Evolutionary conservation across 2,329 filamentous ascomycete species (phyloP), one percentile per base, ranked within the genome.

Genomic region (Xylaria sp.): DNA sequence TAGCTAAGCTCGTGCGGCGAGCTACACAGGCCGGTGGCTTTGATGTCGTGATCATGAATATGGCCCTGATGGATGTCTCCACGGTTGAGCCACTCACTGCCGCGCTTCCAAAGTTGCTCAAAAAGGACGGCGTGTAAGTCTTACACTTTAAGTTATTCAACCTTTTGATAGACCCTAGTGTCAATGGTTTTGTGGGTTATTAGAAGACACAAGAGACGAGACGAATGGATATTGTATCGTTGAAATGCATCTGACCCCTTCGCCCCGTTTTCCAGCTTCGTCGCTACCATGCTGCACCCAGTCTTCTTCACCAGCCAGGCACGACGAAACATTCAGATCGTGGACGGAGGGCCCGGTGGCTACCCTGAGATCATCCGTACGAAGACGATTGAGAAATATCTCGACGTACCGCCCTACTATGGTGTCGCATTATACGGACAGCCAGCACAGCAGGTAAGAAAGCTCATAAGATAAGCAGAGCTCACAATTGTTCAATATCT

Each of bases 51-150:
- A 23, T 68, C 12, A 62, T 68, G 43, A 68, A 68, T 20, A 68
- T 68, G 66, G 66, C 66, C n/a, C 57, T 68, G n/a, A 68, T 68
- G 66, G 66, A 68, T 41, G 7, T 68, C 51, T 58, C 57, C 6
- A 68, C 66, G 2, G 62, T 68, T 46, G 62, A 62, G 46, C 66
- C 66, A 10, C 62, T 68, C 2, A 62, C 66, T n/a, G 52, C 43
- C n/a, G 62, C 57, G 36, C 62, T 68, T n/a, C 66, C 66, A 5
- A 68, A 62, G 7, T 28, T 68, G 18, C 62, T 68, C 6, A 65
- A 62, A 23, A 68, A 68, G 57, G 36, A 46, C 25, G 66, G 66
- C 57, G 49, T 68, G 66, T 68, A 68, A 65, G 66, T 68, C 20
- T 28, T 4, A 3, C 15, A n/a, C 18, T 8, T 15, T 43, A 36